A percentile compares a stretch with the other conserved stretches of the same genome.
Evolutionary conservation across 768 basidiomycete genomes (phyloP).

Genomic region (Boletus subcaerulescens): DNA sequence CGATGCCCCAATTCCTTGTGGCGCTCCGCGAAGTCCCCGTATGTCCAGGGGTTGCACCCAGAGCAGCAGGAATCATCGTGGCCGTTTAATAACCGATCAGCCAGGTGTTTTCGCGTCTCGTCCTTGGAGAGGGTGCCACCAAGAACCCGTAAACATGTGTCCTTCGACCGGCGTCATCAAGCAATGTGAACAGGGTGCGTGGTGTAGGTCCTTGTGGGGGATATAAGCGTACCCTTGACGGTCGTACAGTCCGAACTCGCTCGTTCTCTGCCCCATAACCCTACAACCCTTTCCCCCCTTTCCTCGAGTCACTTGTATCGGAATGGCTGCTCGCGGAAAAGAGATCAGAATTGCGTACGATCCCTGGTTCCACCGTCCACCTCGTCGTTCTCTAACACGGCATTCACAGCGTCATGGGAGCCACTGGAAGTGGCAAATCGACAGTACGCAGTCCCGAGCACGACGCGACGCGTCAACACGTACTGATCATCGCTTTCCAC

Average conservation of each 20-base stretch:
- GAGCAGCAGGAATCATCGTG: constrained; percentile 27
- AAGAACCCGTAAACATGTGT: constrained; percentile 13
- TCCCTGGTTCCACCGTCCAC: background rate
- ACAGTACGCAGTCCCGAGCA: constrained; percentile 20
- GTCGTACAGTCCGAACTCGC: background rate
- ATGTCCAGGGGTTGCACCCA: constrained; percentile 3
- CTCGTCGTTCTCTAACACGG: constrained; percentile 2
- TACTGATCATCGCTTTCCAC: constrained; percentile 2
- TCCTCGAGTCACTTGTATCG: background rate
- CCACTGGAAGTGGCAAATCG: constrained; percentile 38
- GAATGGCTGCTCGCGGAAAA: constrained; percentile 27
- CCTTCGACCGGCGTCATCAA: constrained; percentile 1
- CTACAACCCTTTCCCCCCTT: background rate
- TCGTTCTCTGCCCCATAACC: background rate
- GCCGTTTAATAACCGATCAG: constrained; percentile 25
- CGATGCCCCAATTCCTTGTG: background rate
- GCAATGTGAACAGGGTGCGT: constrained; percentile 15
- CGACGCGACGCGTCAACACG: background rate
- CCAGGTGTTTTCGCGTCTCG: constrained; percentile 12
- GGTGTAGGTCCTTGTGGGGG: constrained; percentile 1
- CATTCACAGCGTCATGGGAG: constrained; percentile 32
- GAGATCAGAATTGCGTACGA: constrained; percentile 35
- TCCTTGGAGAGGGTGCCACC: constrained; percentile 6
- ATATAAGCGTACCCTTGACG: constrained; percentile 15
- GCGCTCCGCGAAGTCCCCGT: constrained; percentile 19